Evolutionary conservation across 106 monocot genomes (phyloP), one percentile per base, ranked within the genome.

Genomic region (Dioscorea alata): DNA sequence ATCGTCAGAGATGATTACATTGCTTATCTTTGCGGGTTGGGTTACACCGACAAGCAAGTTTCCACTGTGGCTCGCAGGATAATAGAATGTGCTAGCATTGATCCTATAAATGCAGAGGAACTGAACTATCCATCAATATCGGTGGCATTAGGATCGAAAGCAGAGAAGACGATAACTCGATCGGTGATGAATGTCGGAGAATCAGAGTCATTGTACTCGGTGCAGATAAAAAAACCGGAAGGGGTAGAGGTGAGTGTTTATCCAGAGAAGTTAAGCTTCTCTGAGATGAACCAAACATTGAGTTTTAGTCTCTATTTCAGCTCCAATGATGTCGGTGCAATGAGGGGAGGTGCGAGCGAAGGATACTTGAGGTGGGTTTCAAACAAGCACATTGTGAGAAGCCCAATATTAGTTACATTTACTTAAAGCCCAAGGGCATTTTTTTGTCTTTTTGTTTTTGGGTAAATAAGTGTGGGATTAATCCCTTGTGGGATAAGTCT

Each of bases 171-270:
- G 4, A 52, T 79, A 21, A 20, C 13, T 17, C 50, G 79, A 12
- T 74, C 62, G 17, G 74, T 69, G 64, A 79, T 57, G 16, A 79
- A 79, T 53, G 74, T 79, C 22, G 79, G 79, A 13, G 60, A 74
- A 2, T 57, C 69, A 14, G 42, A 56, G 9, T n/a, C 61, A 4
- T 21, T 22, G 2, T 79, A 79, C 63, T 24, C n/a, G 19, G 73
- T 49, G 1, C 7, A n/a, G 57, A 33, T 69, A 1, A 57, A 42
- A 12, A 58, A 21, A 22, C 79, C 79, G 25, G 25, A 69, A 49
- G 73, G 64, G 5, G 23, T 53, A 0, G 13, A 34, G 0, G 71
- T 72, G 23, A 18, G 60, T 2, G 72, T 78, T 50, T 42, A 12
- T 10, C 71, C 78, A 4, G 4, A 64, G 28, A 63, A 1, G 54